Evolutionary conservation across 2,329 filamentous ascomycete species (phyloP).

Genomic region (Verticillium dahliae): DNA sequence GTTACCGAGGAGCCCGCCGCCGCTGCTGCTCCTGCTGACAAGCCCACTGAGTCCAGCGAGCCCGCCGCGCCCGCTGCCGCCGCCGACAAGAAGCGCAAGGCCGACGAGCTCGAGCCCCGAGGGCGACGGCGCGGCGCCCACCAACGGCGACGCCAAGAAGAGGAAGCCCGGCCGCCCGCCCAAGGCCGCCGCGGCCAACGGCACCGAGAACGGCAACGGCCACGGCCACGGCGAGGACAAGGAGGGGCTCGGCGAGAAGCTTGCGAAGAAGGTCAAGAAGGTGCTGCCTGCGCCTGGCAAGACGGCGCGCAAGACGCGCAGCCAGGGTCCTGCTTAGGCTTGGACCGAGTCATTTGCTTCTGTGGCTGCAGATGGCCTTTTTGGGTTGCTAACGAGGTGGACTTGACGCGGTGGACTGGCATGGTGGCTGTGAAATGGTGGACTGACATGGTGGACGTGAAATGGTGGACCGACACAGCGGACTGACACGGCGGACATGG

Average conservation of each 20-base stretch:
- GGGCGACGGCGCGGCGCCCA: constrained; percentile 13
- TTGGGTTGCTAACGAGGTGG: neutral
- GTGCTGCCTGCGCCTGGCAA: constrained; percentile 22
- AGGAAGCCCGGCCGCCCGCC: constrained; percentile 10
- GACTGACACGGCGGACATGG: neutral
- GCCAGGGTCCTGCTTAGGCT: constrained; percentile 25
- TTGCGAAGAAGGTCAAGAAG: constrained; percentile 29
- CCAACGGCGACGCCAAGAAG: constrained; percentile 13
- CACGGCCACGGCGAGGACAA: constrained; percentile 1
- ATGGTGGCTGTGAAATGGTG: too few relatives aligned
- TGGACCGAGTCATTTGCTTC: too few relatives aligned
- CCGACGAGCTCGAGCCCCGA: constrained; percentile 20
- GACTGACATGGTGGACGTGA: too few relatives aligned
- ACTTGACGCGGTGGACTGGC: neutral
- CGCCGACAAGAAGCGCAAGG: constrained; percentile 33
- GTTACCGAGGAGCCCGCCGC: neutral
- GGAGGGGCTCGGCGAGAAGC: constrained; percentile 8
- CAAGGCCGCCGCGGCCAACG: neutral
- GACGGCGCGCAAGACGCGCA: constrained; percentile 34
- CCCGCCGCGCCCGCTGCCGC: constrained; percentile 7
- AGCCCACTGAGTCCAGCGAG: constrained; percentile 3
- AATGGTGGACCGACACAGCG: too few relatives aligned
- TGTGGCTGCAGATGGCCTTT: neutral
- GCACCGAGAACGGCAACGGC: neutral
- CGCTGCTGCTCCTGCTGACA: neutral